Evolutionary conservation across 805 yeast species (phyloP).

Genomic region (Metschnikowia lachancei): DNA sequence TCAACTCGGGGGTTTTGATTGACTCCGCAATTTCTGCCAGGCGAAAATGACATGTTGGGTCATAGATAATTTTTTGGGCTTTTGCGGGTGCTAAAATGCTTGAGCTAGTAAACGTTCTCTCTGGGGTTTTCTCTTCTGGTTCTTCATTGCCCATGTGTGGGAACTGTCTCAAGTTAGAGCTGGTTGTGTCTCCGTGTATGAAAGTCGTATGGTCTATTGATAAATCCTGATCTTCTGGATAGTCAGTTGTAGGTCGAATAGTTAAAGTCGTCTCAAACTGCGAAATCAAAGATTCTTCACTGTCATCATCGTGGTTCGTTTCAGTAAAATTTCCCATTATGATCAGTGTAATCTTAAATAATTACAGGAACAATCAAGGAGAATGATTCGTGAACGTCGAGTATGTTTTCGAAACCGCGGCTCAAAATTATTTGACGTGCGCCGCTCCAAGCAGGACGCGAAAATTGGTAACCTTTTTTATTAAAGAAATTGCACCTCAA

Average conservation of each 20-base stretch:
- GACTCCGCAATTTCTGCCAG: not conserved
- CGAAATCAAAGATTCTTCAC: slow-evolving; percentile 24
- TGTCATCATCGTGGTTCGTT: slow-evolving; percentile 14
- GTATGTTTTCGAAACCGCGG: too few relatives aligned
- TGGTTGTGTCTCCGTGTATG: slow-evolving; percentile 25
- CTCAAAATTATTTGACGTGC: too few relatives aligned
- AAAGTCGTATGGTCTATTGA: slow-evolving; percentile 42
- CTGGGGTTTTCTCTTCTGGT: not conserved
- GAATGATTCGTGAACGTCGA: too few relatives aligned
- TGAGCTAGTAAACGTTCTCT: not conserved
- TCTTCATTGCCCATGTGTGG: not conserved
- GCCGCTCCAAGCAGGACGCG: too few relatives aligned
- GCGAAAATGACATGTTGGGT: not conserved
- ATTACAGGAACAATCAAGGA: too few relatives aligned
- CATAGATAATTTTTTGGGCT: not conserved
- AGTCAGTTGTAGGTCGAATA: slow-evolving; percentile 38
- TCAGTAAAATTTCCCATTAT: slow-evolving; percentile 9
- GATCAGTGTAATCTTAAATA: not conserved
- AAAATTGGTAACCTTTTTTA: too few relatives aligned
- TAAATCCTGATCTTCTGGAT: slow-evolving; percentile 31
- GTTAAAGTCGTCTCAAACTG: slow-evolving; percentile 46
- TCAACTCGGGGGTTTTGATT: slow-evolving; percentile 9
- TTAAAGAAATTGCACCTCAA: too few relatives aligned
- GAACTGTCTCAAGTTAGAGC: slow-evolving; percentile 11
- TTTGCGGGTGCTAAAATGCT: not conserved